A percentile compares a stretch with the other conserved stretches of the same genome.
Evolutionary conservation across 345 rosid genomes (phyloP).

Genomic region (Geranium rotundifolium): DNA sequence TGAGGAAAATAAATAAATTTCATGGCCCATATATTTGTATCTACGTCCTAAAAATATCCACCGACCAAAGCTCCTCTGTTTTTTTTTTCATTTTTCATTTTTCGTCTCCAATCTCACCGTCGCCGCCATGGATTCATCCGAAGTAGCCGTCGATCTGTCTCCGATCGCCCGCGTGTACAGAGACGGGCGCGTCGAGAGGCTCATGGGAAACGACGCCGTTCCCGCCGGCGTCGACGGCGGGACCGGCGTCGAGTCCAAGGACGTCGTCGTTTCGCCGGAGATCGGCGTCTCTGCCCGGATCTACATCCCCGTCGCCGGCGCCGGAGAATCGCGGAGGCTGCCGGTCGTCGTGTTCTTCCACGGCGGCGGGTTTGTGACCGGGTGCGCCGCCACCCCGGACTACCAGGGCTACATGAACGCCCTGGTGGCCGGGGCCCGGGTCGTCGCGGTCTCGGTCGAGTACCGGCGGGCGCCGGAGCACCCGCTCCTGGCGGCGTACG

Average conservation of each 20-base stretch:
- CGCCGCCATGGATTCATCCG: conserved; percentile 14
- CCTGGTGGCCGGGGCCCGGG: conserved; percentile 15
- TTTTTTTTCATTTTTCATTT: no score
- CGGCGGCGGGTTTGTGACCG: conserved; percentile 29
- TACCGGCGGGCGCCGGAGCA: conserved; percentile 27
- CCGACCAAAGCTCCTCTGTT: no score
- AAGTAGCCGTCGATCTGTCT: conserved; percentile 20
- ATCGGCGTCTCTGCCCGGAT: conserved; percentile 22
- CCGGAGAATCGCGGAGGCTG: conserved; percentile 30
- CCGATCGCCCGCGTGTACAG: conserved; percentile 24
- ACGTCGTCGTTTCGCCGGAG: conserved; percentile 15
- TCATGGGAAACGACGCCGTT: conserved; percentile 15
- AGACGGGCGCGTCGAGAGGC: conserved; percentile 47
- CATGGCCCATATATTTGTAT: no score
- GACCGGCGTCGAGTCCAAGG: conserved; percentile 42
- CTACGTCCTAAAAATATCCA: no score
- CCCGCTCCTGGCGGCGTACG: conserved; percentile 20
- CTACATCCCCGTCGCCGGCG: conserved; percentile 21
- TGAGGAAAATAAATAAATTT: no score
- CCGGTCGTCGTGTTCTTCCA: conserved; percentile 32
- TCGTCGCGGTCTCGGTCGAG: conserved; percentile 23
- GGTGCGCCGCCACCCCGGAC: conserved; percentile 16
- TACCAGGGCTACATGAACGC: conserved; percentile 22
- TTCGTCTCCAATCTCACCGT: no score
- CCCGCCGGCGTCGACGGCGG: conserved; percentile 29